These are phyloP conservation scores for Lotmaria passim DNA, from an alignment of 208 protist genomes.

Conservation along the genomic window DNA sequence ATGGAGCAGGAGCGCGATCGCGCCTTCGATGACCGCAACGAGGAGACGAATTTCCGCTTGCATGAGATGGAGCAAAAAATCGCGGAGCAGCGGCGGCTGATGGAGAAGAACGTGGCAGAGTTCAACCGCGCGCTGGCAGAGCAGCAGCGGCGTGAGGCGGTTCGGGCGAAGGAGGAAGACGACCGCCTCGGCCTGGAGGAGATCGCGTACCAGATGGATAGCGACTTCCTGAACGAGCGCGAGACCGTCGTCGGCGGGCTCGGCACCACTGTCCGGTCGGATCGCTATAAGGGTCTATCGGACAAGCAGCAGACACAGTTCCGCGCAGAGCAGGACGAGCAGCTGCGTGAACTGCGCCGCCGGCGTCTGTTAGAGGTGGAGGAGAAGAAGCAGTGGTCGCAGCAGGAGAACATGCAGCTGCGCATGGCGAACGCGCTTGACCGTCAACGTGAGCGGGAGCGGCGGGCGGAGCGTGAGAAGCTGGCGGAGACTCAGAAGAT, in stretches of 20 bases:
- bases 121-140: constrained; percentile 91
- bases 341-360: constrained; percentile 81
- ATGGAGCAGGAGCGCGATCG: constrained; percentile 90
- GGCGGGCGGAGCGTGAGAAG: constrained; percentile 60
- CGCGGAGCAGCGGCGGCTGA: constrained; percentile 69
- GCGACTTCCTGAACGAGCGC: constrained; percentile 91
- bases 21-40: constrained; percentile 83
- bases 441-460: constrained; percentile 84
- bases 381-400: constrained; percentile 85
- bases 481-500: constrained; percentile 72
- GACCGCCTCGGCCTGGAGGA: constrained; percentile 87
- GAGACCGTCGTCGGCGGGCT: constrained; percentile 76
- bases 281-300: constrained; percentile 84
- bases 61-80: constrained; percentile 85
- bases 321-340: constrained; percentile 68
- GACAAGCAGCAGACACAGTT: constrained; percentile 59
- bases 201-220: constrained; percentile 88
- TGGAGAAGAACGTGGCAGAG: constrained; percentile 71
- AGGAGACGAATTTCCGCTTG: constrained; percentile 84
- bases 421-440: constrained; percentile 89
- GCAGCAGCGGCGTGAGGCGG: constrained; percentile 83
- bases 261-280: constrained; percentile 75
- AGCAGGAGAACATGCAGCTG: constrained; percentile 89
- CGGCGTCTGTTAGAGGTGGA: constrained; percentile 87
- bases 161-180: constrained; percentile 78